phyloP scores from a whole-genome alignment of 2,329 filamentous ascomycete species.

The Colletotrichum noveboracense region DNA sequence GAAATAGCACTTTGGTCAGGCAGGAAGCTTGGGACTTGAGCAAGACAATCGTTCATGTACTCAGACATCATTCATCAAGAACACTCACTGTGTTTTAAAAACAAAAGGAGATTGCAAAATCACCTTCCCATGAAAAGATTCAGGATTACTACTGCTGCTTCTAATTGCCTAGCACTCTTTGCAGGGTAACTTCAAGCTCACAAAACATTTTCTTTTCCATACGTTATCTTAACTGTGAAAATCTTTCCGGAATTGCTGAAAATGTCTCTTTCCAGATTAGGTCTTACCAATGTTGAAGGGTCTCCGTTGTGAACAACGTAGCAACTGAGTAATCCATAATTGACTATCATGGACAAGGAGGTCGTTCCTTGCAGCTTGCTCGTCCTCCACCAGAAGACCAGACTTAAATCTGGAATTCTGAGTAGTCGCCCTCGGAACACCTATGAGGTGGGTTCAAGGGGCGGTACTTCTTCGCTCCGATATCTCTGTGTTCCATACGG shows the following conservation, averaged over 20 bases:
- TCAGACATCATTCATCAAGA: not conserved
- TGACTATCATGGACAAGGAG: not conserved
- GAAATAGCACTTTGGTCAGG: not conserved
- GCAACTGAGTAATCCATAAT: not conserved
- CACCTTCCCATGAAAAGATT: not conserved
- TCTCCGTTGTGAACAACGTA: not conserved
- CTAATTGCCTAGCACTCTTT: not conserved
- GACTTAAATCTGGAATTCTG: not conserved
- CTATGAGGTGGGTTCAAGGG: not conserved
- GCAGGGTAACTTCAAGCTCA: not conserved
- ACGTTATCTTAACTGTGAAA: too few species aligned
- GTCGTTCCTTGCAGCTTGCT: not conserved
- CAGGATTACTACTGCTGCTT: not conserved
- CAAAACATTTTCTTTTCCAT: not conserved
- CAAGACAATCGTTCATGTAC: not conserved
- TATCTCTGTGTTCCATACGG: not conserved
- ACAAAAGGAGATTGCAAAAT: not conserved
- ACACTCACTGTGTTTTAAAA: not conserved
- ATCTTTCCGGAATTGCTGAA: too few species aligned
- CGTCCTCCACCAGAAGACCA: not conserved
- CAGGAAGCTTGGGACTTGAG: not conserved
- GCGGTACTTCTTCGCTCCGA: not conserved
- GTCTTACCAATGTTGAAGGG: not conserved
- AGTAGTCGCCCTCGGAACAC: not conserved
- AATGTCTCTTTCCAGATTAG: too few species aligned